Evolutionary conservation across 495 filamentous ascomycete species (phyloP).

Genomic region (Trichoderma reesei): DNA sequence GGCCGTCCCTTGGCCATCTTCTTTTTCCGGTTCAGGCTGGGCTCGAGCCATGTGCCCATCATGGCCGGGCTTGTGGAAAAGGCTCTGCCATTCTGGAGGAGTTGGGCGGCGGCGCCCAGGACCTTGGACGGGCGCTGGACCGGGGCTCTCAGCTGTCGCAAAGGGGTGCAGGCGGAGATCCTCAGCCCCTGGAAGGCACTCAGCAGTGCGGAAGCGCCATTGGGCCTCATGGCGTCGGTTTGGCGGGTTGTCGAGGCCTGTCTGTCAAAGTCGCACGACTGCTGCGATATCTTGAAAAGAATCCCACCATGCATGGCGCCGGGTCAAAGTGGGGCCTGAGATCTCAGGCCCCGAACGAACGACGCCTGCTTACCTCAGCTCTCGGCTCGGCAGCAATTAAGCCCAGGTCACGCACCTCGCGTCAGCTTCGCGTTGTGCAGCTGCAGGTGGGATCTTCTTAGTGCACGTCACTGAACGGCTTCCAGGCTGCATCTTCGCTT

Average conservation of each 20-base stretch:
- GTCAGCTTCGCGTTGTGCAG: constrained; percentile 12
- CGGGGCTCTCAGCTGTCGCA: constrained; percentile 9
- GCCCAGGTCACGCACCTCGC: constrained; percentile 12
- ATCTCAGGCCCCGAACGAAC: background rate
- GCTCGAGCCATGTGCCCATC: constrained; percentile 67
- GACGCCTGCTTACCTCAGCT: background rate
- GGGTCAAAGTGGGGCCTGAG: constrained; percentile 6
- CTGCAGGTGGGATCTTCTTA: background rate
- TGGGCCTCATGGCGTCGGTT: constrained; percentile 29
- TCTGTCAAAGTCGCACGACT: background rate
- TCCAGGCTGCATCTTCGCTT: constrained; percentile 4
- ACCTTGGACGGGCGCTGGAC: constrained; percentile 23
- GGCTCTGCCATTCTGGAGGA: constrained; percentile 37
- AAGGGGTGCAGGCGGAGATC: constrained; percentile 24
- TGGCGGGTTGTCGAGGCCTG: constrained; percentile 8
- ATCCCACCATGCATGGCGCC: background rate
- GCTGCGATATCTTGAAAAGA: constrained; percentile 4
- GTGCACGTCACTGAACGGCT: constrained; percentile 9
- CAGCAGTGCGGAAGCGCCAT: constrained; percentile 28
- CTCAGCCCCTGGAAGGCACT: constrained; percentile 33
- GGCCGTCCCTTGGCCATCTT: constrained; percentile 88
- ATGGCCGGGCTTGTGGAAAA: constrained; percentile 64
- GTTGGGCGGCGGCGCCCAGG: constrained; percentile 15
- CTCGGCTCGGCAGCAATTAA: background rate
- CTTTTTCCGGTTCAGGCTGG: constrained; percentile 59